These are phyloP conservation scores for Tillandsia fasciculata DNA, from an alignment of 176 grass and related monocot genomes.

Conservation along the genomic window DNA sequence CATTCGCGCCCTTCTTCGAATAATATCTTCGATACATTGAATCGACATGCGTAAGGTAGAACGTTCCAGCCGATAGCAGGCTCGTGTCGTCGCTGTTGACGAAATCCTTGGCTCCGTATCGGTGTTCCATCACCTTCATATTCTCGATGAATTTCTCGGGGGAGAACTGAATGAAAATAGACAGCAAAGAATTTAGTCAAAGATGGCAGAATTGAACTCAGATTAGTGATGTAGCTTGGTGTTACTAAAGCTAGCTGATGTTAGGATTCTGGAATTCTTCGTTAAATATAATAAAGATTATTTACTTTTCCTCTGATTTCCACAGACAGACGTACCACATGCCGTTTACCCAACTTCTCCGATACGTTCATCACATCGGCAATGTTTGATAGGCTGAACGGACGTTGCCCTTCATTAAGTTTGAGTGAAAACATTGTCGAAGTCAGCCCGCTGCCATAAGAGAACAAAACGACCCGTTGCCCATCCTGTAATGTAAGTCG, in stretches of 20 bases:
- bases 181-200: neutral
- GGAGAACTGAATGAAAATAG: conserved; percentile 27
- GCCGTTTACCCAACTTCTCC: conserved; percentile 63
- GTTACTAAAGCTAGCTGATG: too few species aligned
- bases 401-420: conserved; percentile 50
- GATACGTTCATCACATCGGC: conserved; percentile 56
- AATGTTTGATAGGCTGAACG: conserved; percentile 72
- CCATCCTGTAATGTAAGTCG: conserved; percentile 32
- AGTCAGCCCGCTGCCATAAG: conserved; percentile 89
- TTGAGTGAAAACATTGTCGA: conserved; percentile 92
- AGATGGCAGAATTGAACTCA: neutral
- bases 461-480: conserved; percentile 91
- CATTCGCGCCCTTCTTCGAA: conserved; percentile 28
- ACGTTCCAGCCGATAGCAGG: conserved; percentile 54
- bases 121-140: conserved; percentile 72
- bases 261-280: neutral
- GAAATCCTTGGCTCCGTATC: conserved; percentile 75
- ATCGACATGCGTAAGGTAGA: conserved; percentile 71
- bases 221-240: neutral
- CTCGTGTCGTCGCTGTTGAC: conserved; percentile 49
- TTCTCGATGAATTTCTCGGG: conserved; percentile 64
- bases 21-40: conserved; percentile 75
- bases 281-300: too few species aligned
- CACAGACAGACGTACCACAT: conserved; percentile 36
- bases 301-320: neutral